Base-by-base conservation (phyloP, 768 basidiomycete species). In the Pleurotus tuber-regium region DNA sequence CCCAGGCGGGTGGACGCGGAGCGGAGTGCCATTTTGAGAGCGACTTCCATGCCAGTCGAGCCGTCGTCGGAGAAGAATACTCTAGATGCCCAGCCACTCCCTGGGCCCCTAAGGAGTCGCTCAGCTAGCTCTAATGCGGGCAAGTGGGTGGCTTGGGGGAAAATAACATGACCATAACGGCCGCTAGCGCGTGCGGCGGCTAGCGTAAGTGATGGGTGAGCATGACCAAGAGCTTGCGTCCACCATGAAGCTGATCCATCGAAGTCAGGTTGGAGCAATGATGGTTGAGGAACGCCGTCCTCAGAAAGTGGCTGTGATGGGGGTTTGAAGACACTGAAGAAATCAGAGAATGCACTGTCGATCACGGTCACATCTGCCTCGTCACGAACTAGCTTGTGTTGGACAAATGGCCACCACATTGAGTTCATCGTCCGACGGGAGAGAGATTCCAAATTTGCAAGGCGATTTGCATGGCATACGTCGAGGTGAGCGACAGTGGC, bases 191-290 rank as follows among this genome's bases (percentile, higher is more conserved):
- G 76, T 1, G 95, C 94, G 1, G 92, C 95, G 7, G 95, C 92
- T 36, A 95, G 74, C 0, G 90, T 85, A 11, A 97, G 76, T 1
- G 82, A 70, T 0, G 89, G 80, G 57, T 87, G 70, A 0, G 82
- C 86, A 60, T 98, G 96, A 0, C 95, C 96, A 33, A 97, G 68
- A 0, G 87, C 80, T 67, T 98, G 96, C 0, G 94, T 98, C 93
- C 96, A 98, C 96, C 96, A 98, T 9, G 93, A 96, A 0, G 95
- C 96, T 0, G 95, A 97, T 3, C 90, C 87, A 61, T 98, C 95
- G 57, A 93, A 81, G 57, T 90, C 83, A 4, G 83, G 77, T 46
- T 74, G 78, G 58, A 77, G 69, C 49, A 72, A 75, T 50, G 67
- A 82, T 21, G 9, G 61, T n/a, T n/a, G n/a, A n/a, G n/a, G n/a